A percentile compares a stretch with the other conserved stretches of the same genome.
Evolutionary conservation across 1,284 basidiomycete species (phyloP).

Genomic region (Abortiporus biennis): DNA sequence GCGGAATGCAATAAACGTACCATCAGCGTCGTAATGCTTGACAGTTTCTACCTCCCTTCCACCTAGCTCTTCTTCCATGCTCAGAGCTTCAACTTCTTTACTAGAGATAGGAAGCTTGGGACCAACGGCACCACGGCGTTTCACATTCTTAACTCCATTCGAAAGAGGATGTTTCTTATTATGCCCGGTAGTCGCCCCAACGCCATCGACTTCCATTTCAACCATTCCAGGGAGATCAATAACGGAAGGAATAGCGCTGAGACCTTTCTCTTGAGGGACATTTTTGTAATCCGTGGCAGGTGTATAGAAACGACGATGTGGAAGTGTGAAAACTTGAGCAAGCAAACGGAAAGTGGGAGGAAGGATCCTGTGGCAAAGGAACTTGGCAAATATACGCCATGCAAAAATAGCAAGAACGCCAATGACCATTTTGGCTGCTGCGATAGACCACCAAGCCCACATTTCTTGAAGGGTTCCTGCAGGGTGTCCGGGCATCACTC

Average conservation of each 20-base stretch:
- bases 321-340: slow-evolving; percentile 57
- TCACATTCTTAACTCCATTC: slow-evolving; percentile 4
- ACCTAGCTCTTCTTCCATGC: slow-evolving; percentile 20
- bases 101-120: slow-evolving; percentile 6
- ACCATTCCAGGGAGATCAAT: slow-evolving; percentile 63
- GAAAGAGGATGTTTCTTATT: slow-evolving; percentile 6
- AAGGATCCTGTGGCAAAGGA: slow-evolving; percentile 62
- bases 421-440: slow-evolving; percentile 55
- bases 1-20: slow-evolving; percentile 35
- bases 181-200: slow-evolving; percentile 13
- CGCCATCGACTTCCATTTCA: slow-evolving; percentile 28
- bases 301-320: slow-evolving; percentile 78
- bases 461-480: slow-evolving; percentile 41
- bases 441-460: slow-evolving; percentile 49
- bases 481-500: slow-evolving; percentile 53
- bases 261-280: slow-evolving; percentile 39
- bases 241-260: slow-evolving; percentile 79
- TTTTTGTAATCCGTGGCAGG: slow-evolving; percentile 81
- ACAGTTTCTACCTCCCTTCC: slow-evolving; percentile 28
- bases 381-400: slow-evolving; percentile 84
- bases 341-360: slow-evolving; percentile 79
- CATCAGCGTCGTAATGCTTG: slow-evolving; percentile 83
- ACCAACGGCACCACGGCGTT: slow-evolving; percentile 12
- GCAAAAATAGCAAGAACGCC: slow-evolving; percentile 73
- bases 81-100: slow-evolving; percentile 27